Conservation (phyloP, 2,329 filamentous ascomycete genomes). For the Pyrenophora teres region DNA sequence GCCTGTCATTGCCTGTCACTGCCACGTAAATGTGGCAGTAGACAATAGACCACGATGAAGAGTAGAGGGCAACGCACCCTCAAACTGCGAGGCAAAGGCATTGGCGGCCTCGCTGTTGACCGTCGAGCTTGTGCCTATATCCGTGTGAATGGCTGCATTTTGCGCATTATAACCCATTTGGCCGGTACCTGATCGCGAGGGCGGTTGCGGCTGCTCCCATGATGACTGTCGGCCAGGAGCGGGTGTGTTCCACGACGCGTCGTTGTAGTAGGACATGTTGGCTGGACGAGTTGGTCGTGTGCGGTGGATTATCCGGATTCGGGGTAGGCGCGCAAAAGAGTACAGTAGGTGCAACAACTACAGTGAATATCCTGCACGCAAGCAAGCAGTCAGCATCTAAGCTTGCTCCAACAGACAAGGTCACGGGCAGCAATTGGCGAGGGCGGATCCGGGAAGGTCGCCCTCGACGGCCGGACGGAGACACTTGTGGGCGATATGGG, state of each 20-base stretch:
- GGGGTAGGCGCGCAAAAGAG: slow-evolving; percentile 19
- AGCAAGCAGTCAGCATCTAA: slow-evolving; percentile 23
- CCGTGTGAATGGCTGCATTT: slow-evolving; percentile 36
- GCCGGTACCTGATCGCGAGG: slow-evolving; percentile 70
- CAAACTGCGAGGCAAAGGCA: slow-evolving; percentile 86
- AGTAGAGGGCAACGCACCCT: slow-evolving; percentile 66
- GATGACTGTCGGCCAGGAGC: slow-evolving; percentile 66
- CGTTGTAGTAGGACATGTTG: slow-evolving; percentile 72
- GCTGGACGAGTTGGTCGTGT: slow-evolving; percentile 3
- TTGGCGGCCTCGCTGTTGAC: slow-evolving; percentile 68
- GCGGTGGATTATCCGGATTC: slow-evolving; percentile 11
- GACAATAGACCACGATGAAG: background rate
- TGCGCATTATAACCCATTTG: slow-evolving; percentile 19
- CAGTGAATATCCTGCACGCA: slow-evolving; percentile 8
- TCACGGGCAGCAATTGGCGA: slow-evolving; percentile 18
- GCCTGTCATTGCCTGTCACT: slow-evolving; percentile 3
- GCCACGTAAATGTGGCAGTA: slow-evolving; percentile 6
- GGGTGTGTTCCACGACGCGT: slow-evolving; percentile 64
- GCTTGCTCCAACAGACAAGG: background rate
- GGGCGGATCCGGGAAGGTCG: slow-evolving; percentile 11
- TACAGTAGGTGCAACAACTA: slow-evolving; percentile 5
- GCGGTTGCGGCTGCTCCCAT: slow-evolving; percentile 75
- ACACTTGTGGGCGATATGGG: slow-evolving; percentile 28
- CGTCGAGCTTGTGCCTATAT: slow-evolving; percentile 73
- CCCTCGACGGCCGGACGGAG: slow-evolving; percentile 18